Evolutionary conservation across 352 stramenopile genomes (phyloP).

Genomic region (Globisporangium splendens): DNA sequence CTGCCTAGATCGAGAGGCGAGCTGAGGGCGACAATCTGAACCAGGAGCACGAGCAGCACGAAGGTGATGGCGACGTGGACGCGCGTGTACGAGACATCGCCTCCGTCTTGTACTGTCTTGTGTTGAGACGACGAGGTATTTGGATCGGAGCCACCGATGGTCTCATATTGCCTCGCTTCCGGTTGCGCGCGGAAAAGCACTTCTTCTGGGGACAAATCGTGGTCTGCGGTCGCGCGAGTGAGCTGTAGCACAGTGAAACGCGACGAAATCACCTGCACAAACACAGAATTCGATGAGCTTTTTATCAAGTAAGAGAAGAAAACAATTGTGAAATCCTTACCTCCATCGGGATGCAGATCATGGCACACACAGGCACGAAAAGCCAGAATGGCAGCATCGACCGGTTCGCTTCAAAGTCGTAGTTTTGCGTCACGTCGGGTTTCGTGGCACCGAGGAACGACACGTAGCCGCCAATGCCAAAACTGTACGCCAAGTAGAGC

Average conservation of each 20-base stretch:
- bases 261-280: constrained; percentile 38
- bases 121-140: neutral
- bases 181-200: constrained; percentile 37
- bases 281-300: neutral
- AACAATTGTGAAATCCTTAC: constrained; percentile 15
- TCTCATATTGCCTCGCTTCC: constrained; percentile 1
- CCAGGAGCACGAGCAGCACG: constrained; percentile 24
- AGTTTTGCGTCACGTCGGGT: constrained; percentile 47
- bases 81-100: constrained; percentile 8
- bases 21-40: constrained; percentile 37
- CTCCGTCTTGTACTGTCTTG: constrained; percentile 1
- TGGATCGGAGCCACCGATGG: constrained; percentile 2
- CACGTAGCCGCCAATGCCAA: constrained; percentile 50
- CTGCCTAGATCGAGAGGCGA: constrained; percentile 19
- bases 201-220: constrained; percentile 22
- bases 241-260: constrained; percentile 43
- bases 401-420: constrained; percentile 28
- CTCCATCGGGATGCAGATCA: constrained; percentile 46
- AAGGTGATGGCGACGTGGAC: constrained; percentile 16
- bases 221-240: constrained; percentile 11
- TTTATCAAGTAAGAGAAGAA: too few species aligned
- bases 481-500: constrained; percentile 28
- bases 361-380: constrained; percentile 31
- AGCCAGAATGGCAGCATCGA: constrained; percentile 39
- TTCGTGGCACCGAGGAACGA: constrained; percentile 41